phyloP scores from a whole-genome alignment of 345 rosid species.

The Geranium brycei region DNA sequence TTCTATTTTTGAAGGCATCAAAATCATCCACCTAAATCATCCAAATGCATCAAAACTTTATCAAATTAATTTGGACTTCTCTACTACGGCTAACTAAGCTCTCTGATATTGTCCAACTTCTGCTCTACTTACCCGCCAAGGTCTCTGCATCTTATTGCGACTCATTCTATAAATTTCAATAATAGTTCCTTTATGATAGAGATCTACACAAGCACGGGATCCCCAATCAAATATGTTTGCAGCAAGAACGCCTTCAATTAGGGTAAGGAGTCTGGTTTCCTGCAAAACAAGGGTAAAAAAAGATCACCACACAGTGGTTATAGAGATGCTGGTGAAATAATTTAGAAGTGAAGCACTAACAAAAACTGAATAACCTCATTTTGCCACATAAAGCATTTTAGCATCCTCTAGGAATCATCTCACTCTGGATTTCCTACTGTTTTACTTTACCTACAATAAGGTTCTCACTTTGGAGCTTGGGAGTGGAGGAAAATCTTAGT shows the following conservation, averaged over 20 bases:
- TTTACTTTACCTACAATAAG: too few species aligned
- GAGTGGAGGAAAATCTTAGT: too few species aligned
- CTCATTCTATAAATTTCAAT: conserved; percentile 99
- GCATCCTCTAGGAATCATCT: not conserved
- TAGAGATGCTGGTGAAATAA: not conserved
- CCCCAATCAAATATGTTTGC: conserved; percentile 99
- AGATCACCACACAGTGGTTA: not conserved
- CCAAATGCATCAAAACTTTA: conserved; percentile 5
- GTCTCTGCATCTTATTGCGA: conserved; percentile 95
- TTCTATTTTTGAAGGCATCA: conserved; percentile 75
- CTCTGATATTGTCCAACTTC: not conserved
- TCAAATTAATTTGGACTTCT: not conserved
- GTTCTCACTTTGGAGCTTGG: too few species aligned
- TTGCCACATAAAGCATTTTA: not conserved
- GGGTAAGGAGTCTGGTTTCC: conserved; percentile 82
- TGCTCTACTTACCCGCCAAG: conserved; percentile 65
- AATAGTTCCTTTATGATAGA: conserved; percentile 94
- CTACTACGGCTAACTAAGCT: not conserved
- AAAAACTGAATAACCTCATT: not conserved
- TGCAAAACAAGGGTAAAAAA: conserved; percentile 20
- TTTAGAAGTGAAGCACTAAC: not conserved
- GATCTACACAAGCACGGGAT: conserved; percentile 96
- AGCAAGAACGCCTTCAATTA: conserved; percentile 94
- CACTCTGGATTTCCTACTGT: not conserved
- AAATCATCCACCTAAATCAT: conserved; percentile 79